A percentile compares a stretch with the other conserved stretches of the same genome.
Evolutionary conservation across 352 stramenopile genomes (phyloP).

Genomic region (Globisporangium recalcitrans): DNA sequence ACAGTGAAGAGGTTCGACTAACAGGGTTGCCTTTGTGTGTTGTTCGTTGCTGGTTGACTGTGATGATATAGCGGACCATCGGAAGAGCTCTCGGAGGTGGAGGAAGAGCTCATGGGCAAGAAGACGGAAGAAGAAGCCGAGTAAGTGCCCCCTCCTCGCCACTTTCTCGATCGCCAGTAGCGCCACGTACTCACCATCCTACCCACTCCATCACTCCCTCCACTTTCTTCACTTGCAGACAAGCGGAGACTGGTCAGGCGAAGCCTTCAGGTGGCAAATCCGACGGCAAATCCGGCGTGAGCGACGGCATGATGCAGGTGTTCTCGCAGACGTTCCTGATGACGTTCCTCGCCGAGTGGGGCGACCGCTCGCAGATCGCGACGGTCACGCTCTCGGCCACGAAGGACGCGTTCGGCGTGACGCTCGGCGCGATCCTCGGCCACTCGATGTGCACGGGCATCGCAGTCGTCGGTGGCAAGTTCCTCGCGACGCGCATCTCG

Average conservation of each 20-base stretch:
- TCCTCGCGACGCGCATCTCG: constrained; percentile 96
- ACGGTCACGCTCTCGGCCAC: constrained; percentile 97
- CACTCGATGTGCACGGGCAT: constrained; percentile 98
- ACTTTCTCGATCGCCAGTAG: neutral
- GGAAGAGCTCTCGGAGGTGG: constrained; percentile 74
- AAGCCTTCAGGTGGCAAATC: constrained; percentile 16
- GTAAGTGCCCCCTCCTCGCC: constrained; percentile 23
- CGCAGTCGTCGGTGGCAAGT: constrained; percentile 95
- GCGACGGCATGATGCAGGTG: constrained; percentile 76
- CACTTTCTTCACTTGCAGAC: constrained; percentile 10
- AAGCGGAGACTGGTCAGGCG: constrained; percentile 23
- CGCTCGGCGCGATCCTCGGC: constrained; percentile 93
- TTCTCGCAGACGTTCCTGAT: constrained; percentile 95
- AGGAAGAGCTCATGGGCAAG: constrained; percentile 83
- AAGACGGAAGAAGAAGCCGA: constrained; percentile 63
- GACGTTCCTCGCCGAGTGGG: constrained; percentile 99
- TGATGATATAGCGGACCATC: constrained; percentile 46
- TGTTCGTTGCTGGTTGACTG: neutral
- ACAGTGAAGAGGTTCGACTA: neutral
- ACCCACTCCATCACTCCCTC: neutral
- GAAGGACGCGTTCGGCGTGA: constrained; percentile 94
- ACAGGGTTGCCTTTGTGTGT: neutral
- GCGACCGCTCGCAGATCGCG: constrained; percentile 96
- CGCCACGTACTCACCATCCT: neutral
- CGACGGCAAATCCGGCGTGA: constrained; percentile 10